Base-by-base conservation (phyloP, 306 rosid species). In the Oxytropis ochrocephala region DNA sequence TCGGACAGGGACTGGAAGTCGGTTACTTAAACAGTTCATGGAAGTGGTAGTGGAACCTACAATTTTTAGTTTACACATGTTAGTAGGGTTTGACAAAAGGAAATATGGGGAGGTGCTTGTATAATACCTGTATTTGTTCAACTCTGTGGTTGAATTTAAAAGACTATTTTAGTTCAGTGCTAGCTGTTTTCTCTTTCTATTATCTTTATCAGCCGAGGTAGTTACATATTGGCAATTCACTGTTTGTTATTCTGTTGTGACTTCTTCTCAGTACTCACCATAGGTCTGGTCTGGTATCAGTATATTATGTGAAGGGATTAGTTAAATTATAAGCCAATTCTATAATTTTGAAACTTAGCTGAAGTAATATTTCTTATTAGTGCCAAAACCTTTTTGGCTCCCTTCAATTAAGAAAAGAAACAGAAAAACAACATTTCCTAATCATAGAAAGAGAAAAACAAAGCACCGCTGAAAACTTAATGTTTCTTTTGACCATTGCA, bases 401-500 rank as follows among this genome's bases (percentile, higher is more conserved):
- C 30, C 24, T 48, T 47, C 51, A 38, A 38, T 44, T 58, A 44
- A 27, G 21, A 43, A 58, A 32, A 41, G 32, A 18, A 67, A 79
- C 19, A 60, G 16, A 51, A 72, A 74, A 60, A 12, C 21, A 68
- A 46, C 60, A 43, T 60, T 41, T 64, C 29, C 29, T 64, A 64
- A 39, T 57, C 10, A 24, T 58, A 16, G 43, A 58, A 56, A n/a
- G 21, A 41, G 30, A 8, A 51, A 59, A 6, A 35, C 6, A 32
- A n/a, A 36, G 29, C 44, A 27, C 35, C 49, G 38, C 39, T 70
- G 52, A 58, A 43, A 36, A 18, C 44, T 76, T 6, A 53, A 32
- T 51, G 36, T 77, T 85, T 75, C 72, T 54, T 84, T 65, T 78
- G 61, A 73, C 57, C 5, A 58, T 63, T 83, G 87, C 85, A 92